Conservation (phyloP, 768 basidiomycete species). For the Termitomyces sp. region DNA sequence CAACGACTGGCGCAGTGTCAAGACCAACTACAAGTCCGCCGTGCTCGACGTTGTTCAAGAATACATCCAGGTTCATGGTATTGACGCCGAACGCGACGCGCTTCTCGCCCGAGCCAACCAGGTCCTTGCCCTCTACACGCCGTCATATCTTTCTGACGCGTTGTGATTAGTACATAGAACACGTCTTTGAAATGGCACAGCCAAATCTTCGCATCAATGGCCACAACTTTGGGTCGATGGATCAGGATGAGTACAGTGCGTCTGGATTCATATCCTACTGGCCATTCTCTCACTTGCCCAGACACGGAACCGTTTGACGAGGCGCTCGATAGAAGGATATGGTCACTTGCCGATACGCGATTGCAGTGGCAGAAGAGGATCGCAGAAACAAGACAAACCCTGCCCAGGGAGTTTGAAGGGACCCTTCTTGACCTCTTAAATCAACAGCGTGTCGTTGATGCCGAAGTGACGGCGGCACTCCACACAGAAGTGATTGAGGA, state of each 20-base stretch:
- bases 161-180: constrained; percentile 49
- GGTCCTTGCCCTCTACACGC: constrained; percentile 24
- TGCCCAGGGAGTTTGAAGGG: constrained; percentile 48
- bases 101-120: constrained; percentile 45
- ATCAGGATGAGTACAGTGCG: constrained; percentile 48
- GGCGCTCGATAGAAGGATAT: constrained; percentile 75
- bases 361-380: constrained; percentile 72
- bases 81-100: constrained; percentile 37
- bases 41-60: constrained; percentile 41
- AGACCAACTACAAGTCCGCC: constrained; percentile 43
- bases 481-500: constrained; percentile 9
- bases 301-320: constrained; percentile 84
- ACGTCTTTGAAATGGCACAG: constrained; percentile 54
- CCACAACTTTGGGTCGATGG: constrained; percentile 63
- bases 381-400: constrained; percentile 57
- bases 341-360: constrained; percentile 71
- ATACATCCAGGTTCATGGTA: constrained; percentile 33
- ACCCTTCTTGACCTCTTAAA: constrained; percentile 24
- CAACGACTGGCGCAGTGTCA: constrained; percentile 61
- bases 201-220: constrained; percentile 80
- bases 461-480: constrained; percentile 14
- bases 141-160: constrained; percentile 6
- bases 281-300: constrained; percentile 16
- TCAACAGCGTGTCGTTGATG: constrained; percentile 24
- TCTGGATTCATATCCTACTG: background rate